Base-by-base conservation (phyloP, 768 basidiomycete genomes). In the Boletus reticulatus region DNA sequence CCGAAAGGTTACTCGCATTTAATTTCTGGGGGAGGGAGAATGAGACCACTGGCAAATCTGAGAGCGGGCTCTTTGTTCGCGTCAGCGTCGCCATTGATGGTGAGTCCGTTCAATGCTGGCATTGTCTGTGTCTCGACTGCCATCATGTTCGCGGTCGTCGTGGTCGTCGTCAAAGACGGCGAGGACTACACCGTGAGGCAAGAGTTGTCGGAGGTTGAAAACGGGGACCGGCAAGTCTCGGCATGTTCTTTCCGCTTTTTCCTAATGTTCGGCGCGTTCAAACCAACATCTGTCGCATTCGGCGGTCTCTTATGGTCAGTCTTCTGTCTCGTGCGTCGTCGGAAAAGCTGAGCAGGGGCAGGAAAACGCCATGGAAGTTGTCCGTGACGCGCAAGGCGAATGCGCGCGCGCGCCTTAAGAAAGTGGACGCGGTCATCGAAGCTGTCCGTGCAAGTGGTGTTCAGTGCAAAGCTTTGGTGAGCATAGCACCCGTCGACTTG, bases 361-460 rank as follows among this genome's bases (percentile, higher is more conserved):
- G 95, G 95, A 98, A 98, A 77, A 84, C 81, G 16, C 95, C 96
- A 48, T 98, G 92, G 92, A 88, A 91, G 67, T 73, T 99, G 63
- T 97, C 94, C 16, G 73, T 81, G 17, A 95, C 94, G 5, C 85
- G 96, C 56, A 98, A 98, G 76, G 91, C 92, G 22, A 95, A 97
- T 62, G 91, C 87, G 52, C 84, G 97, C 24, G 76, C 87, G 47
- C 82, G 97, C 54, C 83, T 99, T 57, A 94, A 92, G 80, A 87
- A 83, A 66, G 96, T 98, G 36, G 97, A 99, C 76, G 75, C 84
- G 2, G 96, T 98, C 53, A 96, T 99, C 57, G 89, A 93, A 57
- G 83, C 94, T 1, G 88, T 98, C 6, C 78, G 83, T 58, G 77
- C 82, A 16, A 93, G 91, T 61, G 96, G 97, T 5, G 80, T 98